Evolutionary conservation across 1,284 basidiomycete species (phyloP).

Genomic region (Agroathelia rolfsii): DNA sequence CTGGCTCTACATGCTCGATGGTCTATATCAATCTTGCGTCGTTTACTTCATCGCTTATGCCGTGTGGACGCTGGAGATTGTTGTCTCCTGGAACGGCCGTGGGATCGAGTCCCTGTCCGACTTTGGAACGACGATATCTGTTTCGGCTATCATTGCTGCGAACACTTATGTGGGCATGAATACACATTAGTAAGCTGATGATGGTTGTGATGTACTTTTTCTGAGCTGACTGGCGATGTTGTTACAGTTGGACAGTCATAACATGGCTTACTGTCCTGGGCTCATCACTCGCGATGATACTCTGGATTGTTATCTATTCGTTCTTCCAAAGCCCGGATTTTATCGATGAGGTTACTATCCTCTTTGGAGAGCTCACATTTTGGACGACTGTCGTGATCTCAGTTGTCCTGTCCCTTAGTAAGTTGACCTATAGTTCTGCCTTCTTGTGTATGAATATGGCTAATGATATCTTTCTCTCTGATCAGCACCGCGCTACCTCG

Average conservation of each 20-base stretch:
- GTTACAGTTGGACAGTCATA: constrained; percentile 74
- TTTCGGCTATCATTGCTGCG: constrained; percentile 79
- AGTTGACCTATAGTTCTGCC: constrained; percentile 24
- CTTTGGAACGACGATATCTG: constrained; percentile 88
- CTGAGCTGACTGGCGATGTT: constrained; percentile 9
- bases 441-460: neutral
- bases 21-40: constrained; percentile 84
- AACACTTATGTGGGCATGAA: constrained; percentile 86
- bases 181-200: constrained; percentile 66
- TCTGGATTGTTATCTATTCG: constrained; percentile 85
- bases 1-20: constrained; percentile 93
- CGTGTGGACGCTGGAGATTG: constrained; percentile 57
- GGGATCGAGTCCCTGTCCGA: constrained; percentile 75
- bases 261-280: constrained; percentile 74
- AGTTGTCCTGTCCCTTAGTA: constrained; percentile 61
- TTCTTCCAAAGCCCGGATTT: constrained; percentile 64
- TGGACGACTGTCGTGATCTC: constrained; percentile 73
- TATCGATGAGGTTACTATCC: constrained; percentile 58
- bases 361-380: constrained; percentile 74
- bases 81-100: constrained; percentile 64
- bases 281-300: constrained; percentile 69
- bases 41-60: constrained; percentile 88
- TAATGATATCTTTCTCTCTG: constrained; percentile 10
- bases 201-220: neutral
- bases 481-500: constrained; percentile 60